These are phyloP conservation scores for Phaeotremella skinneri DNA, from an alignment of 768 basidiomycete species.

Conservation along the genomic window DNA sequence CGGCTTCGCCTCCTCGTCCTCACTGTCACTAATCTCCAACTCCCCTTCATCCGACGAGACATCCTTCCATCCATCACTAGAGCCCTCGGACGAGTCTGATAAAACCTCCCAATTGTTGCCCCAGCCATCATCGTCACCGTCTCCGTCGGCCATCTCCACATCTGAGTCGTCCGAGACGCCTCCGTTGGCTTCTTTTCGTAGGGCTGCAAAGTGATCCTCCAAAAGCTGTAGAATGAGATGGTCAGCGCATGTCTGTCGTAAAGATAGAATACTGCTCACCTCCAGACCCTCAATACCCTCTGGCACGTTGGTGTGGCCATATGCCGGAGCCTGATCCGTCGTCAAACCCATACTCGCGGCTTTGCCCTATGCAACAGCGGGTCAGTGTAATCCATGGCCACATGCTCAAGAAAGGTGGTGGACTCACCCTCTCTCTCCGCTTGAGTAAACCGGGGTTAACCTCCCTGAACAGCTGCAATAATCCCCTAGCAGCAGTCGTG, in stretches of 20 bases:
- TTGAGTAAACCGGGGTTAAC: conserved; percentile 92
- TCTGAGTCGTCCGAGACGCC: conserved; percentile 54
- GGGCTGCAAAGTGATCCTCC: conserved; percentile 76
- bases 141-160: conserved; percentile 50
- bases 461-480: conserved; percentile 89
- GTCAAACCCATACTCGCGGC: conserved; percentile 73
- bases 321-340: conserved; percentile 67
- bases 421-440: conserved; percentile 72
- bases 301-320: conserved; percentile 73
- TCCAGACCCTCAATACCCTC: conserved; percentile 86
- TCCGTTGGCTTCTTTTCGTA: conserved; percentile 62
- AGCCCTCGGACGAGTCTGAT: conserved; percentile 50
- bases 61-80: conserved; percentile 70
- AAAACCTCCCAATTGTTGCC: conserved; percentile 91
- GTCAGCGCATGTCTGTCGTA: background rate
- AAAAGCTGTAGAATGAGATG: conserved; percentile 61
- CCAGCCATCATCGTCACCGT: conserved; percentile 63
- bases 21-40: conserved; percentile 80
- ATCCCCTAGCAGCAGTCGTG: conserved; percentile 77
- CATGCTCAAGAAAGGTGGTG: conserved; percentile 3
- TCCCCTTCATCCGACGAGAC: conserved; percentile 69
- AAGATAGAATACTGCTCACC: conserved; percentile 57
- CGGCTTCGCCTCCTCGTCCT: conserved; percentile 61
- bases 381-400: background rate
- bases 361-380: conserved; percentile 65